Evolutionary conservation across 768 basidiomycete species (phyloP).

Genomic region (Hemileccinum impolitum): DNA sequence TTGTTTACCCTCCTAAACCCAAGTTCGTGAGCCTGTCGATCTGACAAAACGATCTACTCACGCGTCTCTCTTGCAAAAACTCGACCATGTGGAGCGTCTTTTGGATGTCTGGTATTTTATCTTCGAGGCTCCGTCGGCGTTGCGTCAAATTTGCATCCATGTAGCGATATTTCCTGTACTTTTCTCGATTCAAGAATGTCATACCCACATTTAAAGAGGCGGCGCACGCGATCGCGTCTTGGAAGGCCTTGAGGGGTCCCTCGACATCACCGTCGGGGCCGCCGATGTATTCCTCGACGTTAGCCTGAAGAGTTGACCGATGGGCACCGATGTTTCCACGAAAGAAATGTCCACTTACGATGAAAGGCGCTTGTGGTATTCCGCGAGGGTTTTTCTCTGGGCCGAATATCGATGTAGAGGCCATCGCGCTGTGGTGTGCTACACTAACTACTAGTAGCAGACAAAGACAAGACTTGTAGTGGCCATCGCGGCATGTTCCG

Average conservation of each 20-base stretch:
- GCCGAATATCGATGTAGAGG: constrained; percentile 29
- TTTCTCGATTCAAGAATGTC: constrained; percentile 18
- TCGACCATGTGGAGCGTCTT: constrained; percentile 91
- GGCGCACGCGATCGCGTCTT: constrained; percentile 91
- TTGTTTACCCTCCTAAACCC: constrained; percentile 56
- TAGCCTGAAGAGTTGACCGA: constrained; percentile 48
- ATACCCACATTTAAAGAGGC: constrained; percentile 2
- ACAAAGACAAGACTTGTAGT: too few relatives aligned
- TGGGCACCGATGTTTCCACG: neutral
- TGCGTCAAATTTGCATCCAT: constrained; percentile 89
- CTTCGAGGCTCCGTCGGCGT: constrained; percentile 74
- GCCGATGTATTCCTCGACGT: constrained; percentile 85
- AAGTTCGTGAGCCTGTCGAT: neutral
- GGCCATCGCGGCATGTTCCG: constrained; percentile 20
- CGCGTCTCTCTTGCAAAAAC: constrained; percentile 68
- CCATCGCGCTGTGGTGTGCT: constrained; percentile 10
- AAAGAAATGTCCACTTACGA: constrained; percentile 51
- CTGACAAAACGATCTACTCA: constrained; percentile 32
- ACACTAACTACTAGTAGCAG: too few relatives aligned
- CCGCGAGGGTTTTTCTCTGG: constrained; percentile 80
- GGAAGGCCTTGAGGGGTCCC: constrained; percentile 70
- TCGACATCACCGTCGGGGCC: constrained; percentile 78
- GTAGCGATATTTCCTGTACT: constrained; percentile 92
- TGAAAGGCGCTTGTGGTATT: constrained; percentile 93
- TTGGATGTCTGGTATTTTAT: constrained; percentile 94